These are phyloP conservation scores for Geosmithia flava DNA, from an alignment of 2,329 filamentous ascomycete genomes.

Conservation along the genomic window DNA sequence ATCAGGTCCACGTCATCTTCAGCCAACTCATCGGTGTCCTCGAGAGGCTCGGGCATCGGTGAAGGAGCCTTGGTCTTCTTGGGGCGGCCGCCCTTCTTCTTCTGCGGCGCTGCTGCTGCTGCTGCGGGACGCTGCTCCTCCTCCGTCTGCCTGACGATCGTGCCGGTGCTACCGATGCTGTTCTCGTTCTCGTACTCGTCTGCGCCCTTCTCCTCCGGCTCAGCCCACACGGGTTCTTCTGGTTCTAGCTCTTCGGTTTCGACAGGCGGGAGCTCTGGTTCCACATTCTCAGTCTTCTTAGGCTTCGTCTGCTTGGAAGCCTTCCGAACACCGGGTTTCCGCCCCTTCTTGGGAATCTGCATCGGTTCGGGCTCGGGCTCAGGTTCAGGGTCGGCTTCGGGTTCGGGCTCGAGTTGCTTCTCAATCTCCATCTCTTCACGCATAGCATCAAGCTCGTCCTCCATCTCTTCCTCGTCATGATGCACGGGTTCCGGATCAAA, in stretches of 20 bases:
- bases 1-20: conserved; percentile 13
- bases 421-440: conserved; percentile 35
- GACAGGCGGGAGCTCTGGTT: background rate
- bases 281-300: conserved; percentile 18
- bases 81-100: background rate
- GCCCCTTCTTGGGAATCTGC: conserved; percentile 39
- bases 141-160: conserved; percentile 23
- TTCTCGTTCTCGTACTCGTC: conserved; percentile 22
- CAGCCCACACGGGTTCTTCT: conserved; percentile 9
- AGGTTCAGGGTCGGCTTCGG: conserved; percentile 6
- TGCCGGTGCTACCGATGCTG: conserved; percentile 28
- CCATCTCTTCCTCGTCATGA: conserved; percentile 33
- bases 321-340: conserved; percentile 37
- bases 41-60: background rate
- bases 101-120: conserved; percentile 7
- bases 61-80: background rate
- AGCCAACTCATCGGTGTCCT: conserved; percentile 1
- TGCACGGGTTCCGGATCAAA: conserved; percentile 34
- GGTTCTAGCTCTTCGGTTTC: conserved; percentile 7
- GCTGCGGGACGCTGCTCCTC: background rate
- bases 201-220: conserved; percentile 1
- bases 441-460: conserved; percentile 36
- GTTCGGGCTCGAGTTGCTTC: conserved; percentile 7
- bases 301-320: conserved; percentile 36
- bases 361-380: conserved; percentile 17